phyloP scores from a whole-genome alignment of 1,284 basidiomycete genomes.

The Acaromyces ingoldii region DNA sequence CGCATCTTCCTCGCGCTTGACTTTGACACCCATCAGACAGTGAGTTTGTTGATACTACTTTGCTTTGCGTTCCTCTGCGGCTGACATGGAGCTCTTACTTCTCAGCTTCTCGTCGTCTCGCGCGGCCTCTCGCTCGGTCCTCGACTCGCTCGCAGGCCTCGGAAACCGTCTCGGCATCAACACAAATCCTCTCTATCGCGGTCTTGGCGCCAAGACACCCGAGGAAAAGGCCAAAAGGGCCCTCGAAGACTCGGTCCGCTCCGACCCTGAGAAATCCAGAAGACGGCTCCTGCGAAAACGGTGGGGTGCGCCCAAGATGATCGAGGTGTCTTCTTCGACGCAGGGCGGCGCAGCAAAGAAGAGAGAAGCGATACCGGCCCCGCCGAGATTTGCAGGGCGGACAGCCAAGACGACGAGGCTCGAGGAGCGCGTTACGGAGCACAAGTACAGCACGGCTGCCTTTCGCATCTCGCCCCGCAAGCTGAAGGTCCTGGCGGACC shows the following conservation, averaged over 20 bases:
- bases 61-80: too few species aligned
- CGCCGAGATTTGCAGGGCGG: too few species aligned
- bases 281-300: not conserved
- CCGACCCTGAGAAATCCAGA: not conserved
- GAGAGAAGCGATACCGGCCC: too few species aligned
- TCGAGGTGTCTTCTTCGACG: too few species aligned
- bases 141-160: not conserved
- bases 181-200: not conserved
- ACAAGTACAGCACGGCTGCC: constrained; percentile 80
- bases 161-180: not conserved
- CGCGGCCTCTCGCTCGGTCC: not conserved
- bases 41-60: too few species aligned
- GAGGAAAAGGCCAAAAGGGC: not conserved
- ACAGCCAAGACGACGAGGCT: not conserved
- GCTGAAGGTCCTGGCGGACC: constrained; percentile 76
- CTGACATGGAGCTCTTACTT: too few species aligned
- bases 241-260: not conserved
- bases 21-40: too few species aligned
- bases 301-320: not conserved
- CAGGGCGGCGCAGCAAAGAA: too few species aligned
- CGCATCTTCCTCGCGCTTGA: too few species aligned
- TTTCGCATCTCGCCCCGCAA: constrained; percentile 93
- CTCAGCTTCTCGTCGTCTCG: not conserved
- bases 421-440: constrained; percentile 55
- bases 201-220: not conserved